phyloP scores from a whole-genome alignment of 768 basidiomycete genomes.

The Xerocomus spinulosus region DNA sequence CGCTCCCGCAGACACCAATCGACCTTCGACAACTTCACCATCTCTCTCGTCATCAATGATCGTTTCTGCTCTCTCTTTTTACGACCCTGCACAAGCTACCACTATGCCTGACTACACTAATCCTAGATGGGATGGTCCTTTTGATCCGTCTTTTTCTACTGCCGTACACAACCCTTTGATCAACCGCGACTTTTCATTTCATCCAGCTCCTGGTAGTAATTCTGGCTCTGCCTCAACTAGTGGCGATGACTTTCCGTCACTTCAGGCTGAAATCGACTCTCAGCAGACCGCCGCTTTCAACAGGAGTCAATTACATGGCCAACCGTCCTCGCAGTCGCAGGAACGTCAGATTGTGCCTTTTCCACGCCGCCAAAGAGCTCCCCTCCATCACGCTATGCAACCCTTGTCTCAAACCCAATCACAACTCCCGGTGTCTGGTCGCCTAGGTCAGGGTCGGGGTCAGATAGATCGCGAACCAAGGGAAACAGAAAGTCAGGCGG shows the following conservation, averaged over 20 bases:
- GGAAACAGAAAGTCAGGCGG: slow-evolving; percentile 7
- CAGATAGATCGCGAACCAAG: slow-evolving; percentile 6
- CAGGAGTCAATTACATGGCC: not conserved
- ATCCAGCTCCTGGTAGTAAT: not conserved
- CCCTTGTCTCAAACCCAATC: not conserved
- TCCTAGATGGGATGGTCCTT: slow-evolving; percentile 25
- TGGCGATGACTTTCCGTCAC: not conserved
- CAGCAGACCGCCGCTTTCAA: not conserved
- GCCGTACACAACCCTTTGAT: not conserved
- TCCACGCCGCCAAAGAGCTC: slow-evolving; percentile 3
- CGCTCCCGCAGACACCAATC: not conserved
- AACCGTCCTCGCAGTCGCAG: slow-evolving; percentile 2
- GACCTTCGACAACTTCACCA: slow-evolving; percentile 3
- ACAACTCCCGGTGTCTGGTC: not conserved
- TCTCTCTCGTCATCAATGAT: slow-evolving; percentile 39
- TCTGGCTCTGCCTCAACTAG: not conserved
- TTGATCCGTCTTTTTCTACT: slow-evolving; percentile 10
- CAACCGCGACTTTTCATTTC: not conserved
- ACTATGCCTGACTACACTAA: slow-evolving; percentile 40
- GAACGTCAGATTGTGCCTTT: slow-evolving; percentile 12
- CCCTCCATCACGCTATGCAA: not conserved
- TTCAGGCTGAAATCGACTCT: not conserved
- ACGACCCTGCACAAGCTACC: slow-evolving; percentile 42
- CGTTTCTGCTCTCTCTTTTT: slow-evolving; percentile 49
- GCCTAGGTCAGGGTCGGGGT: not conserved